Percentiles rank a stretch among this genome's conserved stretches.
phyloP scores from a whole-genome alignment of 495 filamentous ascomycete species.

The Aspergillus bridgeri region DNA sequence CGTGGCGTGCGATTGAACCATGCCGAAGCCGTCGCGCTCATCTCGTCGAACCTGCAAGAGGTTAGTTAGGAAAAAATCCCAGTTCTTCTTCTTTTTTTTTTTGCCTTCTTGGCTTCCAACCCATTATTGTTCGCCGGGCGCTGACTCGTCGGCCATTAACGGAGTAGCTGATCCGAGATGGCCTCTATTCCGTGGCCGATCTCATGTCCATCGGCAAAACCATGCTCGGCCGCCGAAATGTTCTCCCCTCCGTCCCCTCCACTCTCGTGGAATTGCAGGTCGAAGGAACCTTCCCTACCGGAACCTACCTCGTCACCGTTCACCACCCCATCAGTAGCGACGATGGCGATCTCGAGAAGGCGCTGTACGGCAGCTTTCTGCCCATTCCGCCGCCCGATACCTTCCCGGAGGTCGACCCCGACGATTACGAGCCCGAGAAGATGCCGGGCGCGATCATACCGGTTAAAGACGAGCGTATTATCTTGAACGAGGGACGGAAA shows the following conservation, averaged over 20 bases:
- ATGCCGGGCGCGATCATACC: constrained; percentile 78
- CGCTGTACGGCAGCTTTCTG: constrained; percentile 89
- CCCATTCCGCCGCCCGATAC: constrained; percentile 66
- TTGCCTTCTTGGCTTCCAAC: constrained; percentile 1
- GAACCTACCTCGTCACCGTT: constrained; percentile 94
- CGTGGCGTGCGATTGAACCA: constrained; percentile 89
- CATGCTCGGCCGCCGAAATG: constrained; percentile 93
- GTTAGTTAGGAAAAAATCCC: constrained; percentile 31
- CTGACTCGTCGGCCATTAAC: neutral
- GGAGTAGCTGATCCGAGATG: constrained; percentile 86
- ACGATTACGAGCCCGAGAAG: constrained; percentile 59
- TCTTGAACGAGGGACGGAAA: constrained; percentile 70
- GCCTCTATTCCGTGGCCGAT: constrained; percentile 83
- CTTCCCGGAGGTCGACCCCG: constrained; percentile 62
- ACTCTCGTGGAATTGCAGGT: constrained; percentile 83
- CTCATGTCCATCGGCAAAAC: constrained; percentile 89
- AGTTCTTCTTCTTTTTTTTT: neutral
- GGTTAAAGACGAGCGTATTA: constrained; percentile 60
- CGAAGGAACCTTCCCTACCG: constrained; percentile 87
- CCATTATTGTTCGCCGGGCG: constrained; percentile 5
- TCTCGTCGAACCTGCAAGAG: constrained; percentile 87
- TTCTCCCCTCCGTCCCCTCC: constrained; percentile 73
- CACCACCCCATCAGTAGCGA: constrained; percentile 85
- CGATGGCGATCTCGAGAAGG: constrained; percentile 80
- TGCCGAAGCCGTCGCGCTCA: constrained; percentile 84